Base-by-base conservation (phyloP, 1,284 basidiomycete genomes). In the Fistulinella staudtii region DNA sequence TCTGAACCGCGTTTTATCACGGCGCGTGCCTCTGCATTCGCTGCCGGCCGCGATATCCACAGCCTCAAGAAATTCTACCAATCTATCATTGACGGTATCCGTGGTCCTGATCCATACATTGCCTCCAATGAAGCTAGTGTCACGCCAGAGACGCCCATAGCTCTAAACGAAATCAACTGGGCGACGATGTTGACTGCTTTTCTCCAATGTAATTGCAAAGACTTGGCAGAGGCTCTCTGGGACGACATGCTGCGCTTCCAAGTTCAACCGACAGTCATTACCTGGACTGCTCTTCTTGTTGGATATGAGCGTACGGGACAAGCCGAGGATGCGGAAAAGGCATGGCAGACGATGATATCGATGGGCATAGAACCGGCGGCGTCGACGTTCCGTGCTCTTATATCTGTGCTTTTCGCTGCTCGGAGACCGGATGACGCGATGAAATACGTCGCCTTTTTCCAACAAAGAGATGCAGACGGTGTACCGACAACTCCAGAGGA, bases 221-320 rank as follows among this genome's bases (percentile, higher is more conserved):
- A 85, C 43, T 58, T 81, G 15, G 85, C 79, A 1, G 73, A 72
- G 36, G 63, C 63, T 24, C 55, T 88, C 6, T 88, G 85, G 86
- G 70, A 77, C 29, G 80, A 85, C 51, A 74, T 87, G 66, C 43
- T 66, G 11, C 56, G 60, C 20, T 60, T 74, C n/a, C 74, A 72
- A 2, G 59, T 82, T 17, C 64, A 50, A 28, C 78, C 78, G 14
- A 71, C 72, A 1, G 61, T 75, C 9, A 65, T 69, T 18, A 70
- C 77, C 47, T 88, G 82, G 83, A 85, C 78, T 20, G 73, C 78
- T 14, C 70, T 86, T 33, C 66, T 89, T 36, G 76, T 81, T 44
- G 76, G 79, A 6, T 80, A 80, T 52, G 77, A 70, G 23, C 64
- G 72, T 39, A 61, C 69, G 17, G 69, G 73, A 17, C 69, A 74